Evolutionary conservation across 192 early-diverging fungal species (phyloP).

Genomic region (Mortierella hygrophila): DNA sequence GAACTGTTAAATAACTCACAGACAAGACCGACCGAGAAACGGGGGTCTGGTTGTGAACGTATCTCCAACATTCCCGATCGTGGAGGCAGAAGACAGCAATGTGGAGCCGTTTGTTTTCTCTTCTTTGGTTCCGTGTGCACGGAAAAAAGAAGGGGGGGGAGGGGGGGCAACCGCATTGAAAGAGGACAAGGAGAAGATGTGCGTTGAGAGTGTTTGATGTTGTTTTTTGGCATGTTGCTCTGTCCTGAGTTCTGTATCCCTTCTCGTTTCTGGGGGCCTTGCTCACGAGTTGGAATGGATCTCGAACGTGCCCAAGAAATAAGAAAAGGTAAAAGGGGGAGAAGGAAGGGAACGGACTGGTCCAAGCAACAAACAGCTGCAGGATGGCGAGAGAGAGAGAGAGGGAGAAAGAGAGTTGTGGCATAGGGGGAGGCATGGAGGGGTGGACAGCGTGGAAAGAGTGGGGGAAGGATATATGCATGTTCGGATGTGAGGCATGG

Average conservation of each 20-base stretch:
- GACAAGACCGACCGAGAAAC: neutral
- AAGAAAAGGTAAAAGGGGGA: no score
- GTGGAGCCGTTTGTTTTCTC: no score
- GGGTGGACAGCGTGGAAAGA: neutral
- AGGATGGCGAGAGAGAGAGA: neutral
- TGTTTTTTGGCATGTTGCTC: neutral
- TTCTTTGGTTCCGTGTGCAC: neutral
- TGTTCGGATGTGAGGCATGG: conserved; percentile 36
- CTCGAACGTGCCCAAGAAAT: neutral
- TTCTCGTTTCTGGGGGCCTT: neutral
- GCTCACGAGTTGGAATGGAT: neutral
- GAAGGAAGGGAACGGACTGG: neutral
- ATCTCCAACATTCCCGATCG: neutral
- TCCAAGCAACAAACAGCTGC: neutral
- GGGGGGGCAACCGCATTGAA: neutral
- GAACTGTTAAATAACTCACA: neutral
- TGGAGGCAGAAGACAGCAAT: neutral
- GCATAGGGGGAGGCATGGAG: neutral
- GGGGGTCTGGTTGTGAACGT: neutral
- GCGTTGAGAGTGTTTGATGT: neutral
- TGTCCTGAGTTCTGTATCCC: neutral
- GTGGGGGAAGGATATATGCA: neutral
- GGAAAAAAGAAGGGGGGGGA: neutral
- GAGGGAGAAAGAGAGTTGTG: neutral
- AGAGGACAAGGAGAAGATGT: neutral